A percentile compares a stretch with the other conserved stretches of the same genome.
These are phyloP conservation scores for Cnidoscolus chayamansa DNA, from an alignment of 441 rosid genomes.

Conservation along the genomic window DNA sequence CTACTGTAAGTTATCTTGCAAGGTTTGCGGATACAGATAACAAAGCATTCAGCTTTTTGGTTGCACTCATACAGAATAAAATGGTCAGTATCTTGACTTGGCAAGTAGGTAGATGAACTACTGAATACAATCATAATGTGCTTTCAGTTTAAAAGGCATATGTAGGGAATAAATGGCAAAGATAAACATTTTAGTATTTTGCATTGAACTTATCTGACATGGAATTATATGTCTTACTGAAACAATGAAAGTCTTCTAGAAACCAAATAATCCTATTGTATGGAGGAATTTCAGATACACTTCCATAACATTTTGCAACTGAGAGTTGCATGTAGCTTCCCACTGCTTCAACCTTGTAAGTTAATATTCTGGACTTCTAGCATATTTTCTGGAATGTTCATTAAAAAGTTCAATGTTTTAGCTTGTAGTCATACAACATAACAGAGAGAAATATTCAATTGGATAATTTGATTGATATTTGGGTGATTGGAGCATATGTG, in stretches of 20 bases:
- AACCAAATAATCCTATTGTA: background rate
- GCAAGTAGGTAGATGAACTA: too few relatives aligned
- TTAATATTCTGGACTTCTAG: background rate
- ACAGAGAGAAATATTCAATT: background rate
- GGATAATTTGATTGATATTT: background rate
- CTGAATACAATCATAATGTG: background rate
- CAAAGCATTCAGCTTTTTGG: background rate
- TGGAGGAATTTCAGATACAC: background rate
- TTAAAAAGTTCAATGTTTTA: background rate
- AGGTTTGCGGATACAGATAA: background rate
- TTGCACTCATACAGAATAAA: background rate
- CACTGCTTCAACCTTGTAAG: background rate
- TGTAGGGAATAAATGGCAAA: background rate
- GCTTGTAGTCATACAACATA: background rate
- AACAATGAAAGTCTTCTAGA: background rate
- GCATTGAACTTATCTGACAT: background rate
- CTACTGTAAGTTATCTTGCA: background rate
- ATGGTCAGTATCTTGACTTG: background rate
- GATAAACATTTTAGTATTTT: background rate
- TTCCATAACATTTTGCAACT: background rate
- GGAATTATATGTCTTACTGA: background rate
- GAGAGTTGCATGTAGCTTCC: background rate
- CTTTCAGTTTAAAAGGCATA: background rate
- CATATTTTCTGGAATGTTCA: background rate
- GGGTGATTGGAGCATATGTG: background rate